Evolutionary conservation across 495 filamentous ascomycete genomes (phyloP).

Genomic region (Annulohypoxylon bovei): DNA sequence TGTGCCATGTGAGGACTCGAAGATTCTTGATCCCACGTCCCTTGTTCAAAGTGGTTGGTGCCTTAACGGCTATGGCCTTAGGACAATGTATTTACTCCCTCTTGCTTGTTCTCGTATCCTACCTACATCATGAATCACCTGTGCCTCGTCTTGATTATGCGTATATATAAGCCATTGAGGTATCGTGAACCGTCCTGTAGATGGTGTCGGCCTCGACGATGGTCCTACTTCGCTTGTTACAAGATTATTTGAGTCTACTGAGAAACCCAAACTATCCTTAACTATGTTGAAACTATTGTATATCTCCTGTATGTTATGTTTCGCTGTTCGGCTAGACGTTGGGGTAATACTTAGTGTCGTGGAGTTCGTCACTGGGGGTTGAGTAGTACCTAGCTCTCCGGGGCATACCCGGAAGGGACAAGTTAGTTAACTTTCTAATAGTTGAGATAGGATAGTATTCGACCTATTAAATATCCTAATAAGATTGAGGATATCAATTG

Average conservation of each 20-base stretch:
- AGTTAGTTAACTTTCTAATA: neutral
- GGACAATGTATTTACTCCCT: neutral
- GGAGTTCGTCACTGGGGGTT: neutral
- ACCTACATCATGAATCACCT: neutral
- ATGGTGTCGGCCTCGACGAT: neutral
- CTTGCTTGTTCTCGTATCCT: neutral
- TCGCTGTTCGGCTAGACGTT: neutral
- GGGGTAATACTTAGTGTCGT: neutral
- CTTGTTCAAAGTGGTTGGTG: neutral
- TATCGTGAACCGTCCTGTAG: neutral
- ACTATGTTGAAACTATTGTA: neutral
- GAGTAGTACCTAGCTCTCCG: neutral
- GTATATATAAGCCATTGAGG: neutral
- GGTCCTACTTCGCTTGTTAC: neutral
- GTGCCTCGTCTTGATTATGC: neutral
- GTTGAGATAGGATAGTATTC: neutral
- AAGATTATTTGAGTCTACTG: neutral
- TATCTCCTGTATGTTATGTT: neutral
- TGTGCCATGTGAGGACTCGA: neutral
- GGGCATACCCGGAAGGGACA: neutral
- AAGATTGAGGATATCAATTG: neutral
- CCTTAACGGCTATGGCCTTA: neutral
- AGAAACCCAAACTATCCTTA: neutral
- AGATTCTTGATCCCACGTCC: neutral
- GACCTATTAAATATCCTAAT: neutral